Evolutionary conservation across 495 filamentous ascomycete species (phyloP).

Genomic region (Trypethelium eluteriae): DNA sequence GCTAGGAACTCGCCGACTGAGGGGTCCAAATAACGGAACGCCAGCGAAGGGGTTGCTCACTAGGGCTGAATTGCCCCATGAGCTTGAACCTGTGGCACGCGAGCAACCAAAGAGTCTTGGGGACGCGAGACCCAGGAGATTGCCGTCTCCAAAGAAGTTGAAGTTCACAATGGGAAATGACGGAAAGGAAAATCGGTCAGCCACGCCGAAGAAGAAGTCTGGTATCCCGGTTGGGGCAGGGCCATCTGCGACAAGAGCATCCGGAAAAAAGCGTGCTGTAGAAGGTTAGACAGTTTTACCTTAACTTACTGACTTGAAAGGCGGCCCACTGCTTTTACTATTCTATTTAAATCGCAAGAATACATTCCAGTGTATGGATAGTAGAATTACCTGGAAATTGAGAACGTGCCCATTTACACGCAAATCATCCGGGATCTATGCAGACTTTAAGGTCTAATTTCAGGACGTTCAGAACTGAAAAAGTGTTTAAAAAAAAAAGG

Average conservation of each 20-base stretch:
- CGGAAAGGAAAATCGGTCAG: not conserved
- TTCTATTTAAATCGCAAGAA: no score
- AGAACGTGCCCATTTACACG: no score
- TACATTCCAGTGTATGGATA: no score
- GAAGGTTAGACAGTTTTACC: not conserved
- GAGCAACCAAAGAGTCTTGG: not conserved
- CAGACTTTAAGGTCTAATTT: no score
- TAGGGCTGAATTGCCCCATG: not conserved
- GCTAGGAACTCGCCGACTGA: not conserved
- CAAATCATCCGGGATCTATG: no score
- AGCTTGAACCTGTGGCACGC: not conserved
- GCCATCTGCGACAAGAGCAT: not conserved
- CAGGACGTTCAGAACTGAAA: not conserved
- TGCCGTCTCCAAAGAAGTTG: not conserved
- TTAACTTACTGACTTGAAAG: no score
- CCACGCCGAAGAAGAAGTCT: conserved; percentile 6
- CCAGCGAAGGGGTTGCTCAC: conserved; percentile 9
- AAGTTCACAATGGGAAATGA: not conserved
- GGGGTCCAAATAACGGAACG: not conserved
- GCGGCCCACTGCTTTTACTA: no score
- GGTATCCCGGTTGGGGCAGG: not conserved
- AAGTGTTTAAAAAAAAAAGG: not conserved
- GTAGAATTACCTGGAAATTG: no score
- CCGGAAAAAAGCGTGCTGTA: not conserved
- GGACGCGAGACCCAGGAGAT: not conserved